Conservation (phyloP, 2,329 filamentous ascomycete genomes). For the Claviceps sp. region DNA sequence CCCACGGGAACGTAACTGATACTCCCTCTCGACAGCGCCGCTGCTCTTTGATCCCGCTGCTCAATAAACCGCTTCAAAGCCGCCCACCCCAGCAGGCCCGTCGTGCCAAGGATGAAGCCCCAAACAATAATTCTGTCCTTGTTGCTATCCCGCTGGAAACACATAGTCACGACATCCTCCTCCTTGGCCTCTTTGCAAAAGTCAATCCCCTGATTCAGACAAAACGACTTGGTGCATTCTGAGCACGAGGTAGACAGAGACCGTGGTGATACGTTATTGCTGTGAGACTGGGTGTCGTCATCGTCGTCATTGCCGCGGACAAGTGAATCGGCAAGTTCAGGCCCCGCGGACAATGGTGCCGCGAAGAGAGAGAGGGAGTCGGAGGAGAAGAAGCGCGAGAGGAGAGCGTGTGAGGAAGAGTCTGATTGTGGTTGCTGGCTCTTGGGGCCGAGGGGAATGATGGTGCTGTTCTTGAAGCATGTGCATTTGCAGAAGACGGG, state of each 20-base stretch:
- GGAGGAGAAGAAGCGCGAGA: conserved; percentile 10
- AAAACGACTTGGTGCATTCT: conserved; percentile 53
- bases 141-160: conserved; percentile 53
- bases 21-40: conserved; percentile 15
- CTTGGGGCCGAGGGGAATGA: conserved; percentile 43
- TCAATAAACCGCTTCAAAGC: conserved; percentile 36
- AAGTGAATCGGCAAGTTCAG: not conserved
- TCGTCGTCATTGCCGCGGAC: not conserved
- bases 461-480: conserved; percentile 56
- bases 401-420: conserved; percentile 9
- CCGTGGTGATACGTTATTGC: conserved; percentile 13
- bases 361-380: conserved; percentile 8
- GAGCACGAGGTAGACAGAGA: conserved; percentile 37
- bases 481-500: conserved; percentile 59
- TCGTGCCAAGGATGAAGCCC: conserved; percentile 46
- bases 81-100: conserved; percentile 47
- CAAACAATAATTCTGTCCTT: conserved; percentile 56
- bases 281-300: not conserved
- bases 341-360: conserved; percentile 7
- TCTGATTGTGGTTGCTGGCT: conserved; percentile 19
- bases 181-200: conserved; percentile 51
- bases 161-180: conserved; percentile 47
- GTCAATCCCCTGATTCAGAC: conserved; percentile 43
- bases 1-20: conserved; percentile 16
- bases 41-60: conserved; percentile 19